Conservation (phyloP, 2,329 filamentous ascomycete genomes). For the Biscogniauxia sp. region DNA sequence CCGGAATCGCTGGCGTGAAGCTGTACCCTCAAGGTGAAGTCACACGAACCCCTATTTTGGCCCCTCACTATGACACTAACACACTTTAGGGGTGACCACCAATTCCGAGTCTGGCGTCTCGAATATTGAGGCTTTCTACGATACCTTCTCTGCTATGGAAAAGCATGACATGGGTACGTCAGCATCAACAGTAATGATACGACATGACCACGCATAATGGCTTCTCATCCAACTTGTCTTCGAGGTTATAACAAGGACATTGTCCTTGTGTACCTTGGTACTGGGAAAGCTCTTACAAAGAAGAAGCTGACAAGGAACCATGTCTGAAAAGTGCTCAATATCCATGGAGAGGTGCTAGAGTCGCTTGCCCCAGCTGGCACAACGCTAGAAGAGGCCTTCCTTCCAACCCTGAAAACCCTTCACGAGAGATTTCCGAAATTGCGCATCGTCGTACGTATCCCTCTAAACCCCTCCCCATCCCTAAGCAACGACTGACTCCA, state of each 20-base stretch:
- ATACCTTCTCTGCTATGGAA: slow-evolving; percentile 89
- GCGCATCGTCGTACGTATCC: slow-evolving; percentile 47
- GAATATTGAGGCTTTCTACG: slow-evolving; percentile 68
- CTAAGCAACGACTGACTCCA: neutral
- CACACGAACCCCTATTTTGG: slow-evolving; percentile 25
- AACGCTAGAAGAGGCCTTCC: slow-evolving; percentile 58
- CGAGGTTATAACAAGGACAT: neutral
- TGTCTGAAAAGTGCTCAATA: slow-evolving; percentile 62
- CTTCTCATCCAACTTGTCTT: neutral
- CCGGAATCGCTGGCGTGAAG: slow-evolving; percentile 72
- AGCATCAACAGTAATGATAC: neutral
- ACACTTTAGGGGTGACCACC: slow-evolving; percentile 56
- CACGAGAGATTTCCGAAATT: slow-evolving; percentile 74
- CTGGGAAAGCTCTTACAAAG: neutral
- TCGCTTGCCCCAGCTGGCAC: slow-evolving; percentile 45
- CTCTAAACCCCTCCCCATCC: neutral
- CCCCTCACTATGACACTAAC: slow-evolving; percentile 22
- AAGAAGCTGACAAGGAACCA: neutral
- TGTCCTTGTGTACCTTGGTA: neutral
- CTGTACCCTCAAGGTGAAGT: slow-evolving; percentile 56
- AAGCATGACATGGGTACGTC: slow-evolving; percentile 57
- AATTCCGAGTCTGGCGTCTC: slow-evolving; percentile 69
- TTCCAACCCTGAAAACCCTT: slow-evolving; percentile 74
- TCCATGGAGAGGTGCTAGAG: slow-evolving; percentile 81
- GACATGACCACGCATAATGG: neutral